Evolutionary conservation across 2,329 filamentous ascomycete genomes (phyloP).

Genomic region (Tolypocladium amazonense): DNA sequence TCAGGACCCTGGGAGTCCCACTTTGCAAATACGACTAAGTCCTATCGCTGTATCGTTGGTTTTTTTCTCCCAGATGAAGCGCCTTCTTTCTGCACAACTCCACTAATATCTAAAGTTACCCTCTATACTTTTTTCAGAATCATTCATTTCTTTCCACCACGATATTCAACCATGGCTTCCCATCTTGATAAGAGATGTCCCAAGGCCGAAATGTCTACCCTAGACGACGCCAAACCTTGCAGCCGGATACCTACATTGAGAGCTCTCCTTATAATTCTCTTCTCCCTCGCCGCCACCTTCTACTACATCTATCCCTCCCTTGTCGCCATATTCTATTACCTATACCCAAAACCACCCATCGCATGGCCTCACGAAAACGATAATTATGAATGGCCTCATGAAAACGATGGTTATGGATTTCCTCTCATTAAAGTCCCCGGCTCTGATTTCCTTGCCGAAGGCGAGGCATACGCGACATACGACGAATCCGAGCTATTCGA

Average conservation of each 20-base stretch:
- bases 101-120: neutral
- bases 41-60: neutral
- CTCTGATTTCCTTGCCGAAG: neutral
- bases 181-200: neutral
- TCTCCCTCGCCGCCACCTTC: neutral
- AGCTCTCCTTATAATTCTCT: neutral
- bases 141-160: neutral
- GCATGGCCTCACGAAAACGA: neutral
- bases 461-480: neutral
- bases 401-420: neutral
- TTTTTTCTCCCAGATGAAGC: neutral
- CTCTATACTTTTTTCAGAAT: neutral
- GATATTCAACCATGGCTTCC: neutral
- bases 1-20: neutral
- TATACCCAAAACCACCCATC: neutral
- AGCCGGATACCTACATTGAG: neutral
- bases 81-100: neutral
- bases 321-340: neutral
- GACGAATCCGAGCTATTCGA: neutral
- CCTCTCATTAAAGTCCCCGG: neutral
- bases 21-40: neutral
- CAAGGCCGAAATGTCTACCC: neutral
- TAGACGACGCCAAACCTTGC: neutral
- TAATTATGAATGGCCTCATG: no score
- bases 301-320: neutral